Evolutionary conservation across 2,329 filamentous ascomycete genomes (phyloP), one percentile per base, ranked within the genome.

Genomic region (Phialocephala sp.): DNA sequence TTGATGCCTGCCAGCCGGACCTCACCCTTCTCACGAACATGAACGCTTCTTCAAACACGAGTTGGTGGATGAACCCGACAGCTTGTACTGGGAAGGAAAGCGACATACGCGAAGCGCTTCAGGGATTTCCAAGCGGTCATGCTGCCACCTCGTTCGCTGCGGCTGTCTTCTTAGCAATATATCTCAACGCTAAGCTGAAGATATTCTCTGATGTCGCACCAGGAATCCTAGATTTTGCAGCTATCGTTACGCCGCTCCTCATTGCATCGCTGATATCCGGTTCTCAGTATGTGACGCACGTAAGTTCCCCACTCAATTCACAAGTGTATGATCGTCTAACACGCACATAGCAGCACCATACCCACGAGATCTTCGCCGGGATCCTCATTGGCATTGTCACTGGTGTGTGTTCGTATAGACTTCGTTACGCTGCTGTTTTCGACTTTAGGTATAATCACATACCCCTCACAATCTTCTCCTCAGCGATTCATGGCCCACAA

Each of bases 101-200:
- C 73, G 89, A 91, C 74, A 81, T 83, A 3, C 81, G 66, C 12
- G 66, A 63, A 52, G 68, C 71, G 1, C 62, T 92, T 1, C 87
- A 91, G 74, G 89, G 86, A 0, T 89, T 93, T 75, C 90, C 90
- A 0, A 89, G 86, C 2, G 91, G 91, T 1, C 90, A 93, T 77
- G 87, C 88, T 9, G 90, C 89, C 0, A 89, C 89, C 0, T 89
- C 89, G 0, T 92, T 91, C 68, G 88, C 87, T 0, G 88, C 88
- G 11, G 89, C 91, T 69, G 82, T 90, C 24, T 93, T 86, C 72
- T 79, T 92, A 1, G 88, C 85, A 68, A 81, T 92, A 2, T 93
- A 92, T 79, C 84, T 92, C 56, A 92, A 92, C 76, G 90, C 87
- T 58, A 92, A 92, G 79, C 82, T 93, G 72, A 92, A 92, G 80